Evolutionary conservation across 495 filamentous ascomycete genomes (phyloP), one percentile per base, ranked within the genome.

Genomic region (Aspergillus ostianus): DNA sequence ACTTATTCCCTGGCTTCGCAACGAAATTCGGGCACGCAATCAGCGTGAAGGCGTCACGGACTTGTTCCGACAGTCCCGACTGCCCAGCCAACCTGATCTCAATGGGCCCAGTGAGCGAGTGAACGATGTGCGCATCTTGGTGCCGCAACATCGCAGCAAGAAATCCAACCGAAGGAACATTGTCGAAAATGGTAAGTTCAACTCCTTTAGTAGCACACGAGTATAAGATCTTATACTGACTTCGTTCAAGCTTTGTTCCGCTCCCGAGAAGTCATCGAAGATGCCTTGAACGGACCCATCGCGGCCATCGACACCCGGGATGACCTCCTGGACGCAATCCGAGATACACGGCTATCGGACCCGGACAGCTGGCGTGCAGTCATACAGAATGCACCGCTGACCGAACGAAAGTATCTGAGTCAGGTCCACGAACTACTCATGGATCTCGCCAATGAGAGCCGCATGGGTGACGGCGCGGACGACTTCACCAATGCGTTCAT

Each of bases 291-390:
- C 58, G 89, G 88, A 13, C 92, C 92, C 1, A 88, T 97, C 64
- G 85, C 86, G 9, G 94, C 93, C 18, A 87, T 98, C 52, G 94
- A 98, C 72, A 90, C 88, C 1, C 87, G 87, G 48, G 93, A 97
- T 76, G 84, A 87, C 10, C 80, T 96, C n/a, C 82, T 98, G 49
- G 89, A 95, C 30, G 76, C 86, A 41, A 90, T 98, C 46, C 80
- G 83, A 17, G 80, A 84, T 19, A 94, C 92, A 13, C 77, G 85
- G 19, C 81, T 97, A 10, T 86, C 84, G 1, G 93, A 97, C 63
- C 73, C 87, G 17, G 94, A 98, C 62, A 89, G 86, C 64, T 98
- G 94, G 94, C 85, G 89, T 26, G 80, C 77, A 50, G 86, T 91
- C 17, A 90, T 93, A 58, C 92, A 97, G 68, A 84, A 80, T 46